Conservation (phyloP, 2,329 filamentous ascomycete species). For the Colletotrichum endophyticum region DNA sequence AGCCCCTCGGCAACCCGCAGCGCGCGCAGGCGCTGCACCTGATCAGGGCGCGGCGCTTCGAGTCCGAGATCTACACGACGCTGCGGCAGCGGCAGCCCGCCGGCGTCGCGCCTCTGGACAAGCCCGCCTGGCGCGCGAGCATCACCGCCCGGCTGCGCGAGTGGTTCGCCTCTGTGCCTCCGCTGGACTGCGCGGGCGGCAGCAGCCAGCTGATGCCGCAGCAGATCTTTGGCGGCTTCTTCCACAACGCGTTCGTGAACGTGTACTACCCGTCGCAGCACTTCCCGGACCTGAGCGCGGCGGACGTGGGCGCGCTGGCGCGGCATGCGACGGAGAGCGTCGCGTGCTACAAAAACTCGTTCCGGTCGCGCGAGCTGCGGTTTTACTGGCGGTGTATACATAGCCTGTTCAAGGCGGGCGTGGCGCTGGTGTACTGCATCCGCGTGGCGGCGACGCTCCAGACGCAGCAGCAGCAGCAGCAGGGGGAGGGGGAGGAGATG, state of each 20-base stretch:
- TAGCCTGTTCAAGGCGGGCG: conserved; percentile 26
- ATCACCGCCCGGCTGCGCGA: conserved; percentile 22
- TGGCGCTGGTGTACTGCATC: conserved; percentile 25
- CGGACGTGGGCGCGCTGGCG: conserved; percentile 21
- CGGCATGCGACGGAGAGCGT: conserved; percentile 22
- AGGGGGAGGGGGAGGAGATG: not conserved
- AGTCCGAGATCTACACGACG: conserved; percentile 28
- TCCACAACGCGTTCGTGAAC: conserved; percentile 21
- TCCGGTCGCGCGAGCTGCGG: conserved; percentile 25
- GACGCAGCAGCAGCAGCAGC: not conserved
- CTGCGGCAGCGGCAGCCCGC: conserved; percentile 21
- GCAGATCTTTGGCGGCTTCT: conserved; percentile 25
- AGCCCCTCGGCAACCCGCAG: not conserved
- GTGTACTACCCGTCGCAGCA: conserved; percentile 25
- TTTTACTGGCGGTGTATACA: conserved; percentile 32
- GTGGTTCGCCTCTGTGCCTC: conserved; percentile 22
- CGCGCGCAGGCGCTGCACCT: conserved; percentile 23
- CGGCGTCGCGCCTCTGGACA: conserved; percentile 5
- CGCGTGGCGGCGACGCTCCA: not conserved
- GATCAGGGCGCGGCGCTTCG: conserved; percentile 23
- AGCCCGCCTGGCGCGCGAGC: conserved; percentile 21
- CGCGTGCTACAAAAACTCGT: conserved; percentile 22
- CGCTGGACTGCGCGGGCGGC: conserved; percentile 11
- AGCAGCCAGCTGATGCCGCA: conserved; percentile 23
- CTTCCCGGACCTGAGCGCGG: conserved; percentile 15